Evolutionary conservation across 2,329 filamentous ascomycete genomes (phyloP), one percentile per base, ranked within the genome.

Genomic region (Cordyceps pruinosa): DNA sequence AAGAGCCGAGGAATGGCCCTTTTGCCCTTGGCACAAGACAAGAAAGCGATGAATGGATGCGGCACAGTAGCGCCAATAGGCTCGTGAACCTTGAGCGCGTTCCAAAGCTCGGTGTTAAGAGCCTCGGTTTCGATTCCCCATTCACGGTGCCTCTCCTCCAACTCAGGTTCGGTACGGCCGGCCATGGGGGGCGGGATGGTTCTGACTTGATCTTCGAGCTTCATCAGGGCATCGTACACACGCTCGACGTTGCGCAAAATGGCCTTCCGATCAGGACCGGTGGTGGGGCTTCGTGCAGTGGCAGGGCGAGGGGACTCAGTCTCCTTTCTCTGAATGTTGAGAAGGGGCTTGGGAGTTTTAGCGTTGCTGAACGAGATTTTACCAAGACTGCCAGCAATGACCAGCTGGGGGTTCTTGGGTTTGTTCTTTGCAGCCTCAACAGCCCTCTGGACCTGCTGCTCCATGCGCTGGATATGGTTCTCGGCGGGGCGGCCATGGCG

Each of bases 351-450:
- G 0, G 94, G 94, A 0, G 94, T 96, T 77, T 97, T 99, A 48
- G 94, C 90, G 67, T 99, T 99, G 78, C 93, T 97, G 75, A 97
- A 99, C 0, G 93, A 96, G 58, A 99, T 99, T 77, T 97, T 99
- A 63, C 94, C 94, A 50, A 99, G 75, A 67, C 91, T 97, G 26
- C 94, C 94, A 68, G 97, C 93, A 59, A 99, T 93, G 21, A 97
- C 92, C 9, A 99, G 80, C 70, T 97, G 92, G 67, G 95, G 96
- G 69, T 96, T 97, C 79, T 99, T 99, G 13, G 94, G 94, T 72
- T 96, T 93, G 59, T 91, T 90, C 76, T 97, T 99, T 53, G 94
- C 94, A 1, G 94, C 94, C 69, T 99, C 94, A 0, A 99, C 94
- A 25, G 94, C 94, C 57, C 94, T 86, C 70, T 97, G 93, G 13